A percentile compares a stretch with the other conserved stretches of the same genome.
These are phyloP conservation scores for Dothideomycetidae sp. DNA, from an alignment of 2,329 filamentous ascomycete genomes.

Conservation along the genomic window DNA sequence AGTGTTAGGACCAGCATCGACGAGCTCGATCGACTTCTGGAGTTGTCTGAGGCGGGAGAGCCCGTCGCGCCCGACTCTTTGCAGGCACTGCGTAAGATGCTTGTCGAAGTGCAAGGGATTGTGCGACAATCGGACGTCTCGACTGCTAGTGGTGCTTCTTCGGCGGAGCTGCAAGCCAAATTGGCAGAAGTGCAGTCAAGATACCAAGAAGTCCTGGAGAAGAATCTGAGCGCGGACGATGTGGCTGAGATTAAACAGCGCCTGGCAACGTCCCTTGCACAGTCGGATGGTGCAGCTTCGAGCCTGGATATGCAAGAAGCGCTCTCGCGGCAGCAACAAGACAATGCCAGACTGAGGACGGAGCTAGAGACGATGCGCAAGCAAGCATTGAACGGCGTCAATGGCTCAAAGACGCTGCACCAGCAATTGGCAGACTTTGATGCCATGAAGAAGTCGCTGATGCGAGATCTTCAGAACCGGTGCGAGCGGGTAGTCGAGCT, in stretches of 20 bases:
- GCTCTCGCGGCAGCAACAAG: constrained; percentile 60
- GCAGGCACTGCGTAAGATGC: constrained; percentile 56
- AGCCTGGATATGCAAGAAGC: constrained; percentile 66
- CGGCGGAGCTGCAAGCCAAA: constrained; percentile 58
- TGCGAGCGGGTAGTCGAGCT: constrained; percentile 95
- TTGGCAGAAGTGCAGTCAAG: constrained; percentile 62
- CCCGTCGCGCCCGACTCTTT: constrained; percentile 70
- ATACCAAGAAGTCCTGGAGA: constrained; percentile 69
- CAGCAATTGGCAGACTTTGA: constrained; percentile 98
- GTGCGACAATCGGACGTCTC: constrained; percentile 85
- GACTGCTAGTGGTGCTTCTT: constrained; percentile 52
- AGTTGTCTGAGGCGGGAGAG: constrained; percentile 63
- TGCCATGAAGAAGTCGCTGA: constrained; percentile 98
- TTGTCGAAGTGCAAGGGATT: constrained; percentile 82
- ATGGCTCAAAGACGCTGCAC: constrained; percentile 69
- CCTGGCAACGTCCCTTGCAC: constrained; percentile 62
- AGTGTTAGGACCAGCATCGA: constrained; percentile 72
- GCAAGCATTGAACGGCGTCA: constrained; percentile 44
- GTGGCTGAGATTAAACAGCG: constrained; percentile 71
- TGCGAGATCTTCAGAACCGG: constrained; percentile 95
- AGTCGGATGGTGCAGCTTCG: constrained; percentile 52
- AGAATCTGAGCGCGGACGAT: constrained; percentile 64
- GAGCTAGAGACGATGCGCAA: constrained; percentile 74
- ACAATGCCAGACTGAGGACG: constrained; percentile 66
- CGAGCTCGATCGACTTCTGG: constrained; percentile 63